Conservation (phyloP, 1,284 basidiomycete species). For the Sporisorium graminicola region DNA sequence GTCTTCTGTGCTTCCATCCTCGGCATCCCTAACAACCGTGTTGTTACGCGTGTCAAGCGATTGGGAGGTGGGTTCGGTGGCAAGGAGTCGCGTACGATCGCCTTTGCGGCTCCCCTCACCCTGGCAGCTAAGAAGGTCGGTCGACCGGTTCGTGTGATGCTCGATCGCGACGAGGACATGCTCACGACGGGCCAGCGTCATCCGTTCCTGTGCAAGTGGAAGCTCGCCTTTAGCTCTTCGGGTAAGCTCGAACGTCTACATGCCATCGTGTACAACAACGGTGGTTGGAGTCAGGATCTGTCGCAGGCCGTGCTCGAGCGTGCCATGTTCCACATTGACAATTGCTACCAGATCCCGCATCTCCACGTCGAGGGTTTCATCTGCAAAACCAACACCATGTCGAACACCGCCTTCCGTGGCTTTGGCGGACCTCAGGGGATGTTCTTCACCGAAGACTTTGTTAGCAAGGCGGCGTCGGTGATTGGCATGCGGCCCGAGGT, state of each 20-base stretch:
- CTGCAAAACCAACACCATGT: conserved; percentile 70
- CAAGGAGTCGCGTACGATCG: conserved; percentile 64
- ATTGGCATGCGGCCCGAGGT: conserved; percentile 67
- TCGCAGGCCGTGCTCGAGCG: conserved; percentile 69
- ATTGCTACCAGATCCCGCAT: conserved; percentile 65
- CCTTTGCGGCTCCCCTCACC: conserved; percentile 57
- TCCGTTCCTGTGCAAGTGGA: conserved; percentile 69
- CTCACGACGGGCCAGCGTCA: conserved; percentile 69
- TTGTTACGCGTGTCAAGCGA: conserved; percentile 66
- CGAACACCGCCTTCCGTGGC: conserved; percentile 70
- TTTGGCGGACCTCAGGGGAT: conserved; percentile 71
- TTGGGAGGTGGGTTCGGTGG: conserved; percentile 70
- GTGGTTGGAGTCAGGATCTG: conserved; percentile 69
- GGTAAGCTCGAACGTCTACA: conserved; percentile 68
- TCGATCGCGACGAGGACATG: conserved; percentile 71
- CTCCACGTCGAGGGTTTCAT: conserved; percentile 66
- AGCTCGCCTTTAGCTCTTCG: conserved; percentile 65
- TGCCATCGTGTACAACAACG: conserved; percentile 69
- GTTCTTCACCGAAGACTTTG: conserved; percentile 67
- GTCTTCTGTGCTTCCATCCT: conserved; percentile 68
- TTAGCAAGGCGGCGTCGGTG: conserved; percentile 65
- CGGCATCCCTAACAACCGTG: conserved; percentile 68
- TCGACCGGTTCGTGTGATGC: conserved; percentile 68
- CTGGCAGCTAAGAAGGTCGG: conserved; percentile 67
- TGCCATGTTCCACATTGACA: conserved; percentile 69